Conservation (phyloP, 2,329 filamentous ascomycete genomes). For the Akanthomyces dipterigenus region DNA sequence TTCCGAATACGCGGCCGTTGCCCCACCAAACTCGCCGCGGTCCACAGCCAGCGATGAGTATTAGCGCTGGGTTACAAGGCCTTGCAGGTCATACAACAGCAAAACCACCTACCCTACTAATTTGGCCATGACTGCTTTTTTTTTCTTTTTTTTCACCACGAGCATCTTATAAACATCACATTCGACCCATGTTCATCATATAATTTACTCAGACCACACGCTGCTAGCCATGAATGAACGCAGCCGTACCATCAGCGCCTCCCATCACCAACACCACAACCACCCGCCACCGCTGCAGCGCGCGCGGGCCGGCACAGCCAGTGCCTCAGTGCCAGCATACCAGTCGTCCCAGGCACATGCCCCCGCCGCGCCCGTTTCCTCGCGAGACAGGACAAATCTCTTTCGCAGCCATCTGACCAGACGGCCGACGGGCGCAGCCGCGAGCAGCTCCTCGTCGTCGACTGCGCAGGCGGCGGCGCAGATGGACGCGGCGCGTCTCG, state of each 20-base stretch:
- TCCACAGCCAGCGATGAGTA: slow-evolving; percentile 17
- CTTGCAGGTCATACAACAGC: background rate
- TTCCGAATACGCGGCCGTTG: background rate
- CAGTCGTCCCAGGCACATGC: background rate
- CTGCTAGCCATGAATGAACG: slow-evolving; percentile 10
- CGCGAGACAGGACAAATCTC: slow-evolving; percentile 34
- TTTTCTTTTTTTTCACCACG: too few relatives aligned
- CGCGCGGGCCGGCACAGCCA: background rate
- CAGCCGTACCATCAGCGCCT: background rate
- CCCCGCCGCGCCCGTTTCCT: background rate
- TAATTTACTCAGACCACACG: too few relatives aligned
- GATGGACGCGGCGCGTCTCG: slow-evolving; percentile 42
- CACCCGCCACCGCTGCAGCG: slow-evolving; percentile 2
- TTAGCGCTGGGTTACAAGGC: background rate
- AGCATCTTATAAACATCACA: background rate
- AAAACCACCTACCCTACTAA: background rate
- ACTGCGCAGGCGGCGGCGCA: slow-evolving; percentile 17
- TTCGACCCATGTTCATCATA: background rate
- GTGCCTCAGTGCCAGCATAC: background rate
- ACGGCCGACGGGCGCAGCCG: slow-evolving; percentile 39
- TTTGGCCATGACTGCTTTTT: background rate
- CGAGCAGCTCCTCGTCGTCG: slow-evolving; percentile 36
- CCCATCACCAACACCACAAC: background rate
- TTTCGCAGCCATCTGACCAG: slow-evolving; percentile 54
- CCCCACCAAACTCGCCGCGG: slow-evolving; percentile 16